A percentile compares a stretch with the other conserved stretches of the same genome.
Conservation (phyloP, 345 rosid species). For the Eucalyptus shirleyi region DNA sequence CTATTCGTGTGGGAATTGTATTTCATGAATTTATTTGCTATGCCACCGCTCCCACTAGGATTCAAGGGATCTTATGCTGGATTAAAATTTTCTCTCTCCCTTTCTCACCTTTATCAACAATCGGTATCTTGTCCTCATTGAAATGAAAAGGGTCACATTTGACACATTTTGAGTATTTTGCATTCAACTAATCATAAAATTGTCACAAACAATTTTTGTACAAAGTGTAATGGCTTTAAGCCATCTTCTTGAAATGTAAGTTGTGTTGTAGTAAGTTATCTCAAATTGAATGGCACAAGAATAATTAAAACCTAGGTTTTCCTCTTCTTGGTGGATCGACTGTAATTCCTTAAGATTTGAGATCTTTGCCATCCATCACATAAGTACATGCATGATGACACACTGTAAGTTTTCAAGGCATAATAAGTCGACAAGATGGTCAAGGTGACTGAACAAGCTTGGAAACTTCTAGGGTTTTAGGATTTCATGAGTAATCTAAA, state of each 20-base stretch:
- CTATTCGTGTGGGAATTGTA: neutral
- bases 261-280: neutral
- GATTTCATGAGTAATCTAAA: neutral
- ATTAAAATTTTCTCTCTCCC: neutral
- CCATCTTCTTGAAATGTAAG: neutral
- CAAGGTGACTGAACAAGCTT: neutral
- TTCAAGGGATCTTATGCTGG: neutral
- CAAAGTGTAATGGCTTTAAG: neutral
- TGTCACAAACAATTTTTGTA: neutral
- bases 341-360: neutral
- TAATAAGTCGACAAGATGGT: neutral
- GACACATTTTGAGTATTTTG: neutral
- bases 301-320: neutral
- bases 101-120: neutral
- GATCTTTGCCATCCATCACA: neutral
- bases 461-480: neutral
- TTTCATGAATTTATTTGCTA: neutral
- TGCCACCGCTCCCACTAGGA: neutral
- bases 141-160: neutral
- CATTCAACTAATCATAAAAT: neutral
- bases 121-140: neutral
- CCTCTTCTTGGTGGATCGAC: neutral
- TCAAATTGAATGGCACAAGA: neutral
- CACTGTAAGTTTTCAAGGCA: neutral
- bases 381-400: neutral